phyloP scores from a whole-genome alignment of 2,329 filamentous ascomycete species.

The Clarireedia paspali region DNA sequence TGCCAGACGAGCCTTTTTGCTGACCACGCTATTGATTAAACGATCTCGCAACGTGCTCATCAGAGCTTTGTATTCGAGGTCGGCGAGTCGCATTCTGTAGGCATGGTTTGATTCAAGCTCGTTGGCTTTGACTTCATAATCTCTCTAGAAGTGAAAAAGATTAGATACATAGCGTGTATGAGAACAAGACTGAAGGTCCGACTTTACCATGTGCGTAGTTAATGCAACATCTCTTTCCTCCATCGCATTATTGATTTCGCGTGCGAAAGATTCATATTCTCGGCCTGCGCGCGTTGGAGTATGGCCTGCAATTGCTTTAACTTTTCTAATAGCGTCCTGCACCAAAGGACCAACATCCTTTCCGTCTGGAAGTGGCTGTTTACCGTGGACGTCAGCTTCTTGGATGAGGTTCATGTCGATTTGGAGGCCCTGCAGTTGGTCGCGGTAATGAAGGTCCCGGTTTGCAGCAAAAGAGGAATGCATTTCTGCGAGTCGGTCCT shows the following conservation, averaged over 20 bases:
- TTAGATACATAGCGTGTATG: background rate
- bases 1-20: constrained; percentile 56
- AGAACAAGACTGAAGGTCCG: background rate
- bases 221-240: constrained; percentile 82
- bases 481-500: constrained; percentile 70
- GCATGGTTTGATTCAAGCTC: constrained; percentile 52
- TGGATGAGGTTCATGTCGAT: constrained; percentile 81
- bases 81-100: constrained; percentile 56
- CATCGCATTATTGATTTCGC: constrained; percentile 79
- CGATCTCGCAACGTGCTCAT: constrained; percentile 56
- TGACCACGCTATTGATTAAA: constrained; percentile 57
- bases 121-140: constrained; percentile 54
- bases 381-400: constrained; percentile 72
- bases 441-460: constrained; percentile 75
- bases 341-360: constrained; percentile 33
- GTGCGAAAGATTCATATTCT: constrained; percentile 76
- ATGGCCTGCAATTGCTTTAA: constrained; percentile 34
- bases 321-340: constrained; percentile 23
- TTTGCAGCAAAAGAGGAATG: constrained; percentile 72
- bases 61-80: constrained; percentile 51
- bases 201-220: constrained; percentile 68
- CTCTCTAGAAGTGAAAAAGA: constrained; percentile 37
- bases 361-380: constrained; percentile 56
- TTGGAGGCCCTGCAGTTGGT: constrained; percentile 87
- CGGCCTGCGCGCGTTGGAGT: constrained; percentile 60